Base-by-base conservation (phyloP, 306 rosid species). In the Quercus berberidifolia region DNA sequence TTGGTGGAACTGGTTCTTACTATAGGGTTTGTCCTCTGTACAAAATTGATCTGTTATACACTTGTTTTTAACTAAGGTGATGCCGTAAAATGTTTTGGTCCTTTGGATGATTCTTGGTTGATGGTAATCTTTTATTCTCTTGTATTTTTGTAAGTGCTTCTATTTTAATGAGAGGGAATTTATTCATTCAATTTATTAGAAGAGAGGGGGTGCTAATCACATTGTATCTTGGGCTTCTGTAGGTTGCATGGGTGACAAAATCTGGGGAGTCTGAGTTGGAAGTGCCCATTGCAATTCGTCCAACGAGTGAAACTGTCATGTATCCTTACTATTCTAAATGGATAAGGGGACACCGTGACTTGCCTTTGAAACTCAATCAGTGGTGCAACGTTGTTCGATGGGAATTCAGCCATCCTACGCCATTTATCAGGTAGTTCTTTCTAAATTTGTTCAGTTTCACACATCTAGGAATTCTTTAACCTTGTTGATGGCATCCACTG, bases 321-420 rank as follows among this genome's bases (percentile, higher is more conserved):
- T 96, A 96, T 83, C 99, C 99, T 4, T 96, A 90, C 89, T 96
- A 88, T 86, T 91, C 99, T 7, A 96, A 96, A 84, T 96, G 98
- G 99, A 89, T 96, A 28, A 93, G 99, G 82, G 99, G 99, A 78
- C 99, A 96, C 67, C 94, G 99, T 14, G 99, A 96, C 83, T 82
- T 96, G 85, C 99, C 99, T 55, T 63, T 93, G 88, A 96, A 83
- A 86, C 94, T 96, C 69, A 96, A 96, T 83, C 99, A 96, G 83
- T 96, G 99, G 99, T 96, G 99, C 83, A 93, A 93, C 69, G 99
- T 96, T 75, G 99, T 93, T 71, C 88, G 97, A 78, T 96, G 99
- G 99, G 99, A 96, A 84, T 96, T 96, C 83, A 96, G 99, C 90
- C 89, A 96, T 87, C 98, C 99, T 80, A 96, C 99, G 20, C 97